Evolutionary conservation across 768 basidiomycete genomes (phyloP).

Genomic region (Panus rudis): DNA sequence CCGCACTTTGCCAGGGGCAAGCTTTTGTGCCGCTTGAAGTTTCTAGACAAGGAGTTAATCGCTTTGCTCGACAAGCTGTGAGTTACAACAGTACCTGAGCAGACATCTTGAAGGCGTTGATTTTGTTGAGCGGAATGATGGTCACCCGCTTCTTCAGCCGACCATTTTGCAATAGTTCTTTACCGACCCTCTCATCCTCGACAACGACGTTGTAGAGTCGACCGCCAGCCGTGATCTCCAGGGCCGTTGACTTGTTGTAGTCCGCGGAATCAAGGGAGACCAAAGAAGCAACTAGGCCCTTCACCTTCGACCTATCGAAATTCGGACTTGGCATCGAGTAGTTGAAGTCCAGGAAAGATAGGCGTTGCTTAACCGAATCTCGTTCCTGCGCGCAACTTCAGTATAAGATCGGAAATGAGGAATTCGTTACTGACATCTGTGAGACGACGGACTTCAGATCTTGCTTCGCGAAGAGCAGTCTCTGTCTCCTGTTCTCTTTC

Average conservation of each 20-base stretch:
- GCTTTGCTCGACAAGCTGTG: background rate
- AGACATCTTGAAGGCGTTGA: conserved; percentile 52
- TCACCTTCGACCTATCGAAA: conserved; percentile 84
- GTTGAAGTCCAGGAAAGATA: conserved; percentile 75
- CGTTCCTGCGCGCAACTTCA: conserved; percentile 41
- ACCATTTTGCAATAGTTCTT: conserved; percentile 72
- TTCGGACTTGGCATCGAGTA: conserved; percentile 69
- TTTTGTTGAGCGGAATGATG: conserved; percentile 91
- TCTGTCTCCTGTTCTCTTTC: conserved; percentile 63
- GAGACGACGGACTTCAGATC: conserved; percentile 45
- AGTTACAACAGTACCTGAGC: conserved; percentile 34
- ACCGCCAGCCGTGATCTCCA: conserved; percentile 88
- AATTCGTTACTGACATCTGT: conserved; percentile 45
- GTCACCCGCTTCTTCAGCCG: conserved; percentile 83
- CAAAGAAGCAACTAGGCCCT: conserved; percentile 88
- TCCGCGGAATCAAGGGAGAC: conserved; percentile 65
- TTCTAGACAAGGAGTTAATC: conserved; percentile 41
- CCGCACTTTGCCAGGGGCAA: conserved; percentile 76
- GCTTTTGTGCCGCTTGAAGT: conserved; percentile 59
- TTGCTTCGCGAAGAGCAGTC: conserved; percentile 41
- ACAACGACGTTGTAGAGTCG: conserved; percentile 93
- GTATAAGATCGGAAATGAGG: background rate
- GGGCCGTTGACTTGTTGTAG: conserved; percentile 76
- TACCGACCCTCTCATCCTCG: conserved; percentile 83
- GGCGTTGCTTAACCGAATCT: conserved; percentile 56